Conservation (phyloP, 225 moss, liverwort and hornwort species). For the Ulota crispa region DNA sequence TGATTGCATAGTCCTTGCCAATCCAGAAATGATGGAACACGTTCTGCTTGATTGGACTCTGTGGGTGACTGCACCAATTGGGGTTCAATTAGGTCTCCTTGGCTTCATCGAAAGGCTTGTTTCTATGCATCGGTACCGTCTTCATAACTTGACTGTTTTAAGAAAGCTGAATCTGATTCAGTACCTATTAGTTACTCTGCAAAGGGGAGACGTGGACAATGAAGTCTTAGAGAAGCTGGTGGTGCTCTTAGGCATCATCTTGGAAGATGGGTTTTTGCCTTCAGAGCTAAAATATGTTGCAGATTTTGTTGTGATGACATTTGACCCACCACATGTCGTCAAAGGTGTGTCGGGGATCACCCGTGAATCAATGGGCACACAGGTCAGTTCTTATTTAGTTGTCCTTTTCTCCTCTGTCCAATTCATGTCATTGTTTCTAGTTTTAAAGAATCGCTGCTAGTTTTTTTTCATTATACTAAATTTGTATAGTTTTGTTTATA, state of each 20-base stretch:
- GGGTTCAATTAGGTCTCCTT: slow-evolving; percentile 72
- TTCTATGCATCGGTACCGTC: slow-evolving; percentile 85
- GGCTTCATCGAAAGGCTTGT: slow-evolving; percentile 80
- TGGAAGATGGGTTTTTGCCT: slow-evolving; percentile 86
- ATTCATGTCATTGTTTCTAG: neutral
- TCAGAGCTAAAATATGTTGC: slow-evolving; percentile 90
- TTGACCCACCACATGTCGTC: slow-evolving; percentile 81
- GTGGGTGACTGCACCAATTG: slow-evolving; percentile 81
- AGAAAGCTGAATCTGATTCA: slow-evolving; percentile 84
- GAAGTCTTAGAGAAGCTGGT: slow-evolving; percentile 79
- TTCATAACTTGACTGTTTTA: slow-evolving; percentile 79
- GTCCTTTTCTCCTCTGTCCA: neutral
- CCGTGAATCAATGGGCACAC: slow-evolving; percentile 76
- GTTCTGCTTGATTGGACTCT: slow-evolving; percentile 91
- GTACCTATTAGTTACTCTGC: slow-evolving; percentile 85
- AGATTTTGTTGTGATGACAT: slow-evolving; percentile 96
- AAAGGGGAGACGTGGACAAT: slow-evolving; percentile 81
- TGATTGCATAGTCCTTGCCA: slow-evolving; percentile 69
- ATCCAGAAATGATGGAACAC: slow-evolving; percentile 96
- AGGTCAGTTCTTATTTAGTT: slow-evolving; percentile 26
- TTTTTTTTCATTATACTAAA: neutral
- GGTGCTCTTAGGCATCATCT: slow-evolving; percentile 74
- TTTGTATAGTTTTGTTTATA: neutral
- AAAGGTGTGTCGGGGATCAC: slow-evolving; percentile 61
- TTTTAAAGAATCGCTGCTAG: neutral